These are phyloP conservation scores for Breviolum minutum DNA, from an alignment of 73 alveolate species.

Conservation along the genomic window DNA sequence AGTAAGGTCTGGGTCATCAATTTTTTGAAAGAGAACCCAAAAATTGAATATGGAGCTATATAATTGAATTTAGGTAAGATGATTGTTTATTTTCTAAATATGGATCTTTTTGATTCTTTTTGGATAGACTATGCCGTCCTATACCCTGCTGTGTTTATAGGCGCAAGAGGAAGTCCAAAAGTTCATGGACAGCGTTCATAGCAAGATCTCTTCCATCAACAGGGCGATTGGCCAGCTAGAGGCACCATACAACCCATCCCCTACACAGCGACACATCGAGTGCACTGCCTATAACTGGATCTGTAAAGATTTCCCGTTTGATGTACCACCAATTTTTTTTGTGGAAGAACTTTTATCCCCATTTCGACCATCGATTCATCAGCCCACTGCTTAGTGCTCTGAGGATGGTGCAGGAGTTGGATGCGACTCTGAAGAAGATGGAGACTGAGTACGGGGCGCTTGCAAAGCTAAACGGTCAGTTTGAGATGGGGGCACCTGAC, in stretches of 20 bases:
- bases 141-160: neutral
- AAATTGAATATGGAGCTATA: neutral
- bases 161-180: neutral
- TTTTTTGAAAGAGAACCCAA: too few relatives aligned
- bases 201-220: neutral
- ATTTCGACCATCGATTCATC: neutral
- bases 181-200: neutral
- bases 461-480: neutral
- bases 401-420: neutral
- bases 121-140: too few relatives aligned
- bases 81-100: neutral
- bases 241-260: slow-evolving; percentile 24
- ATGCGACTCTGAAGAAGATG: neutral
- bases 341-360: neutral
- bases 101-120: too few relatives aligned
- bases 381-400: neutral
- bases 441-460: neutral
- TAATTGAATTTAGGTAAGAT: neutral
- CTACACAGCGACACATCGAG: neutral
- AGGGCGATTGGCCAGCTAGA: neutral
- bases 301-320: neutral
- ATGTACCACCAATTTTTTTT: neutral
- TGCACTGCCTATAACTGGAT: neutral
- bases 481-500: neutral
- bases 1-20: neutral